Base-by-base conservation (phyloP, 345 rosid species). In the Aquilaria sinensis region DNA sequence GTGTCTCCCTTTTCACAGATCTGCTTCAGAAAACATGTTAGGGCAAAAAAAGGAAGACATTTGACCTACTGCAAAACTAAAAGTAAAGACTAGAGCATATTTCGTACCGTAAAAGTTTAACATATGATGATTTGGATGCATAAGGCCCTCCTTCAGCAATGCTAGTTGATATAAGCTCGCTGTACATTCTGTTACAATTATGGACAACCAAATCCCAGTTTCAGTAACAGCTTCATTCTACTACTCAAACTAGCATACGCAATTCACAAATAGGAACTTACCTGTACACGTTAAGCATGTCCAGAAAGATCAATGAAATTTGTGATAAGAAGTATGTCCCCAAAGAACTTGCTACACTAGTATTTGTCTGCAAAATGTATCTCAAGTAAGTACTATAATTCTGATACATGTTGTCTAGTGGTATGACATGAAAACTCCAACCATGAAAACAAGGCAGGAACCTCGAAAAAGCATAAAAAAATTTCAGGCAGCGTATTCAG, bases 231-330 rank as follows among this genome's bases (percentile, higher is more conserved):
- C 34, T 37, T 62, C 43, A 55, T 8, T 15, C 16, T 11, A 47
- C 51, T 33, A 53, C 41, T 51, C 52, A 63, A 37, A 63, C 5
- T 47, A 46, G 53, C 41, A 63, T 31, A 31, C n/a, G 37, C 15
- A 23, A 49, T 15, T 10, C 12, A 30, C 43, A 3, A 43, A 16
- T 49, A 43, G 37, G 51, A 62, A 31, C 53, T 61, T 83, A 95
- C 99, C 91, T 95, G 79, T 95, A 95, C 37, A 95, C 96, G 66
- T 95, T 95, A 64, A 95, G 86, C 99, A 95, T 95, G 80, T 95
- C 99, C 85, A 95, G 65, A 75, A 95, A 95, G 72, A 91, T 91
- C 65, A 83, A 65, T 66, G 98, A 82, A 57, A 95, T 91, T 73
- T 95, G 99, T 8, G 97, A 32, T 51, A 95, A 70, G 77, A 95